A percentile compares a stretch with the other conserved stretches of the same genome.
These are phyloP conservation scores for Pseudocercospora eumusae DNA, from an alignment of 2,329 filamentous ascomycete species.

Conservation along the genomic window DNA sequence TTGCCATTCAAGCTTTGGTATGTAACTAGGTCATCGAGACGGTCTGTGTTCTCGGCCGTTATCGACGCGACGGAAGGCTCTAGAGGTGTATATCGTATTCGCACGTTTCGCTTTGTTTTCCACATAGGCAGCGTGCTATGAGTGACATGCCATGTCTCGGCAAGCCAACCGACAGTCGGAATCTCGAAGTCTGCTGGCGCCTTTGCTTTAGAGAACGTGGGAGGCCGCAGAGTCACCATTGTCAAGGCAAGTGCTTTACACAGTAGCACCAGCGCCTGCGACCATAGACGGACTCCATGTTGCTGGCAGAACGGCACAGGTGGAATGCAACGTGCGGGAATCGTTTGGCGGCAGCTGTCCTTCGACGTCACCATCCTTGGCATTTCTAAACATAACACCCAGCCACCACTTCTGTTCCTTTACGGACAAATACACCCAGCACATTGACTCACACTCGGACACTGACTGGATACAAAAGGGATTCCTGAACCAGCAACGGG, in stretches of 20 bases:
- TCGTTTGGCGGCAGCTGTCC: neutral
- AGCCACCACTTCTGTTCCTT: neutral
- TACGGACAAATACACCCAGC: neutral
- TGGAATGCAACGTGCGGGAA: neutral
- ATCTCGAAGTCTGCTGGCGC: slow-evolving; percentile 40
- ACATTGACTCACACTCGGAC: slow-evolving; percentile 15
- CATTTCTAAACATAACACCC: neutral
- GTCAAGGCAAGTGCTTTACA: slow-evolving; percentile 23
- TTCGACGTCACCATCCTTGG: slow-evolving; percentile 10
- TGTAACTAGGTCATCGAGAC: slow-evolving; percentile 71
- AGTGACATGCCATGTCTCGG: slow-evolving; percentile 70
- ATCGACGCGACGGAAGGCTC: slow-evolving; percentile 39
- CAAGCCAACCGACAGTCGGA: slow-evolving; percentile 61
- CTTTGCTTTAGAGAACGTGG: slow-evolving; percentile 35
- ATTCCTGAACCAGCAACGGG: neutral
- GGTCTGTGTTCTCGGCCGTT: slow-evolving; percentile 43
- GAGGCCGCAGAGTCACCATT: slow-evolving; percentile 34
- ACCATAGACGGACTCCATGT: slow-evolving; percentile 17
- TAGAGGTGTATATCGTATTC: slow-evolving; percentile 70
- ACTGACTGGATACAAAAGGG: neutral
- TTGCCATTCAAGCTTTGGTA: slow-evolving; percentile 60
- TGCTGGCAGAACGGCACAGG: neutral
- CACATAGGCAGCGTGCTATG: slow-evolving; percentile 79
- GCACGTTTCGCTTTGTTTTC: slow-evolving; percentile 75
- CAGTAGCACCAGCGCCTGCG: slow-evolving; percentile 3